A percentile compares a stretch with the other conserved stretches of the same genome.
These are phyloP conservation scores for Cystoderma amianthinum DNA, from an alignment of 768 basidiomycete genomes.

Conservation along the genomic window DNA sequence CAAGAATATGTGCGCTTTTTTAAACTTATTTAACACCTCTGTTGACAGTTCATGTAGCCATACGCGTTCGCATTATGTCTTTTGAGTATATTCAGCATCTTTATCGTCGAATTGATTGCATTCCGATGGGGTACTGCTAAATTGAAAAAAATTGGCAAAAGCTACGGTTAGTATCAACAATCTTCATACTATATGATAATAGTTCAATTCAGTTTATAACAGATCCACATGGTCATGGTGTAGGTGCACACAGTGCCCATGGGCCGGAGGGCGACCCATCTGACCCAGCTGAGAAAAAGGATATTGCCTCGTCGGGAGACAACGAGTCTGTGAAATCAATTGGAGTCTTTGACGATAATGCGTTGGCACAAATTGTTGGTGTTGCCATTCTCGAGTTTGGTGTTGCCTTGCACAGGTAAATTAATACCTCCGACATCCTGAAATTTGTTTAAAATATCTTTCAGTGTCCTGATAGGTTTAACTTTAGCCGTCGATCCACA, in stretches of 20 bases:
- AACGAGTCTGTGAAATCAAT: slow-evolving; percentile 6
- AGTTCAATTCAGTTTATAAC: slow-evolving; percentile 1
- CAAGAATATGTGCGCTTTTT: slow-evolving; percentile 53
- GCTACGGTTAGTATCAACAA: slow-evolving; percentile 39
- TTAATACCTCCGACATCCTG: not conserved
- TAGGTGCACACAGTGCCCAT: slow-evolving; percentile 55
- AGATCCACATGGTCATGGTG: slow-evolving; percentile 66
- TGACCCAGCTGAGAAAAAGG: slow-evolving; percentile 5
- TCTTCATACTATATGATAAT: not conserved
- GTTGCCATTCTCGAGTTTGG: slow-evolving; percentile 93
- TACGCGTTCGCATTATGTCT: slow-evolving; percentile 80
- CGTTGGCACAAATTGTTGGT: slow-evolving; percentile 71
- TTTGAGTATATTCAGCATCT: slow-evolving; percentile 75
- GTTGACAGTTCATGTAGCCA: slow-evolving; percentile 38
- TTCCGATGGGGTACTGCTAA: slow-evolving; percentile 81
- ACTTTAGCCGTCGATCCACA: slow-evolving; percentile 80
- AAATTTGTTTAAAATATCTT: not conserved
- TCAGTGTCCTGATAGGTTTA: slow-evolving; percentile 77
- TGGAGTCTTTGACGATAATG: slow-evolving; percentile 35
- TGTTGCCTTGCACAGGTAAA: slow-evolving; percentile 74
- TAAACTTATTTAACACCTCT: slow-evolving; percentile 1
- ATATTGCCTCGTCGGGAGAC: slow-evolving; percentile 14
- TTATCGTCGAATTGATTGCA: slow-evolving; percentile 78
- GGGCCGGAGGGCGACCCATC: slow-evolving; percentile 46
- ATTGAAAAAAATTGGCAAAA: slow-evolving; percentile 57